A percentile compares a stretch with the other conserved stretches of the same genome.
Conservation (phyloP, 345 rosid species). For the Crucihimalaya himalaica region DNA sequence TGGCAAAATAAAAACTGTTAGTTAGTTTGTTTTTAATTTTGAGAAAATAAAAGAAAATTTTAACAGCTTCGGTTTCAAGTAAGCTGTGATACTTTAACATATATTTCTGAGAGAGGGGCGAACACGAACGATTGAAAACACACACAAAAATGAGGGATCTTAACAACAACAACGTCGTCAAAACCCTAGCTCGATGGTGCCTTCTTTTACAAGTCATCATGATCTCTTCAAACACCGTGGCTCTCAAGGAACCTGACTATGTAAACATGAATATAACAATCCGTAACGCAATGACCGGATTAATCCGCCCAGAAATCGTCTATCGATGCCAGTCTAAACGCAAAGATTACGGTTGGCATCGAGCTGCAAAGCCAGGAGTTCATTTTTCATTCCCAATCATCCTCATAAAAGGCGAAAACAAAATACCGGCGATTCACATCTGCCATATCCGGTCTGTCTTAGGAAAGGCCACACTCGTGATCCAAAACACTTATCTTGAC, state of each 20-base stretch:
- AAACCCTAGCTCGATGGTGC: conserved; percentile 26
- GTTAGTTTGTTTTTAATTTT: conserved; percentile 6
- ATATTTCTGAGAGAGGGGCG: background rate
- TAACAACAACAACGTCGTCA: conserved; percentile 9
- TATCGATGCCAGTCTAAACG: conserved; percentile 40
- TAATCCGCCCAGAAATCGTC: conserved; percentile 26
- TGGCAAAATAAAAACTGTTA: background rate
- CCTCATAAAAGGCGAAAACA: conserved; percentile 33
- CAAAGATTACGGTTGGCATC: conserved; percentile 40
- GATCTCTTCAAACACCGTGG: conserved; percentile 21
- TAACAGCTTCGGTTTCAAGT: conserved; percentile 28
- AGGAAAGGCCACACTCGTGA: conserved; percentile 39
- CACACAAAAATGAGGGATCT: conserved; percentile 4
- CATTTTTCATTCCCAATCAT: conserved; percentile 34
- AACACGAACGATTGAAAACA: conserved; percentile 1
- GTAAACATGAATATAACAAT: conserved; percentile 42
- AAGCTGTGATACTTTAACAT: background rate
- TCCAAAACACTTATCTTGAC: conserved; percentile 33
- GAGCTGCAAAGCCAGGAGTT: conserved; percentile 30
- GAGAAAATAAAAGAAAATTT: background rate
- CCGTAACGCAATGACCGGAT: conserved; percentile 37
- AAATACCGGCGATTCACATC: conserved; percentile 36
- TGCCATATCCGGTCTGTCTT: conserved; percentile 31
- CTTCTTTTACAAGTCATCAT: conserved; percentile 33
- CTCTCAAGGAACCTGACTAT: conserved; percentile 29